phyloP scores from a whole-genome alignment of 371 early-diverging fungal species.

The Saksenaea vasiformis region DNA sequence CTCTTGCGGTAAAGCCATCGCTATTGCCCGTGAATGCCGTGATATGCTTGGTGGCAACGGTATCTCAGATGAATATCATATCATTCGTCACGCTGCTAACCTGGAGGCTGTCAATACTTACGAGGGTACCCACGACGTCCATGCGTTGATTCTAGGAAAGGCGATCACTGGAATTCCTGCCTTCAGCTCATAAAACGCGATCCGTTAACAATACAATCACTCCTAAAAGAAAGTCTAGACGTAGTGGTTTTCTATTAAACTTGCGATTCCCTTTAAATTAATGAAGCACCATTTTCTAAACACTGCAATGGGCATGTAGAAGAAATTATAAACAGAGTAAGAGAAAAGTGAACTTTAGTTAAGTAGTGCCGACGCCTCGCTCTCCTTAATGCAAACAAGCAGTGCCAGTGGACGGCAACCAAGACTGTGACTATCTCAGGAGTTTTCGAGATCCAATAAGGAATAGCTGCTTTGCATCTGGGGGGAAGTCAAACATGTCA shows the following conservation, averaged over 20 bases:
- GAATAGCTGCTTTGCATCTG: too few relatives aligned
- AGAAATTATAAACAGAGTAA: too few relatives aligned
- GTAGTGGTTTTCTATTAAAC: not conserved
- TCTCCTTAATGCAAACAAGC: too few relatives aligned
- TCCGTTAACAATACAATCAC: not conserved
- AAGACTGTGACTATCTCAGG: too few relatives aligned
- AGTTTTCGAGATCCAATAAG: too few relatives aligned
- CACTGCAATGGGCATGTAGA: too few relatives aligned
- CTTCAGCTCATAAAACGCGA: constrained; percentile 40
- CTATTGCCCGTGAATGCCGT: constrained; percentile 89
- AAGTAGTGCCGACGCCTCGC: too few relatives aligned
- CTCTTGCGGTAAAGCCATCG: constrained; percentile 93
- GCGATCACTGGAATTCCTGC: constrained; percentile 94
- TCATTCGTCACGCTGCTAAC: constrained; percentile 95
- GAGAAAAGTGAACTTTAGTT: too few relatives aligned
- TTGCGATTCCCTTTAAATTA: too few relatives aligned
- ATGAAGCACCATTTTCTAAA: too few relatives aligned
- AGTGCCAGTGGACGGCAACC: too few relatives aligned
- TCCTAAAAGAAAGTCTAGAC: not conserved
- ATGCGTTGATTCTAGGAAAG: constrained; percentile 93
- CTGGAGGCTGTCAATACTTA: constrained; percentile 97
- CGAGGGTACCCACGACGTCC: constrained; percentile 96
- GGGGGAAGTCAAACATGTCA: too few relatives aligned
- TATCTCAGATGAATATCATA: constrained; percentile 96
- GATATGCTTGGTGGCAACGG: constrained; percentile 95